A percentile compares a stretch with the other conserved stretches of the same genome.
Conservation (phyloP, 495 filamentous ascomycete genomes). For the Annulohypoxylon moriforme region DNA sequence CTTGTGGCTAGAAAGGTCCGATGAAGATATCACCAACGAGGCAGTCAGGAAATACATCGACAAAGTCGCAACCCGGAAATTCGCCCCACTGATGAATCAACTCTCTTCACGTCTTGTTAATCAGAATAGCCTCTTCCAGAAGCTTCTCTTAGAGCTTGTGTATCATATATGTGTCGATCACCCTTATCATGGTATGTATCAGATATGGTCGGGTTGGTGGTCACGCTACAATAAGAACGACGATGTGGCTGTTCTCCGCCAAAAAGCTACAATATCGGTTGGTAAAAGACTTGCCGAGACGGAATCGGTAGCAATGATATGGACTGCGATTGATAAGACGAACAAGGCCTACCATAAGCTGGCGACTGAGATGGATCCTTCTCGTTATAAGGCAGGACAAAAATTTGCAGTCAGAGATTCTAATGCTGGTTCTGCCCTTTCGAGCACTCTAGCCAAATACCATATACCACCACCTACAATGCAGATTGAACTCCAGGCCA, state of each 20-base stretch:
- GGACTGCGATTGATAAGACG: conserved; percentile 75
- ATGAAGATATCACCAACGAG: conserved; percentile 75
- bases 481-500: conserved; percentile 77
- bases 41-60: conserved; percentile 76
- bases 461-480: conserved; percentile 90
- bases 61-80: conserved; percentile 87
- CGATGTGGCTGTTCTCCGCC: conserved; percentile 74
- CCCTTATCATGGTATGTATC: conserved; percentile 95
- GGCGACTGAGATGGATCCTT: conserved; percentile 71
- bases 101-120: conserved; percentile 89
- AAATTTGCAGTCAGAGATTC: conserved; percentile 71
- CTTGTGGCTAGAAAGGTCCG: conserved; percentile 88
- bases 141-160: conserved; percentile 74
- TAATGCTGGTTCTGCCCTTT: conserved; percentile 64
- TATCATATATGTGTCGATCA: conserved; percentile 88
- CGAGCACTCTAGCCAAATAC: conserved; percentile 65
- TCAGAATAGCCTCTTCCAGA: conserved; percentile 74
- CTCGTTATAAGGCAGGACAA: conserved; percentile 70
- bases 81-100: conserved; percentile 94
- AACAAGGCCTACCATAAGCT: conserved; percentile 79
- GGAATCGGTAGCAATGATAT: conserved; percentile 62
- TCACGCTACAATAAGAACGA: conserved; percentile 74
- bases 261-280: conserved; percentile 75
- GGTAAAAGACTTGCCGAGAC: conserved; percentile 63
- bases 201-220: conserved; percentile 85